Evolutionary conservation across 257 asterid species (phyloP).

Genomic region (Verbascum thapsus): DNA sequence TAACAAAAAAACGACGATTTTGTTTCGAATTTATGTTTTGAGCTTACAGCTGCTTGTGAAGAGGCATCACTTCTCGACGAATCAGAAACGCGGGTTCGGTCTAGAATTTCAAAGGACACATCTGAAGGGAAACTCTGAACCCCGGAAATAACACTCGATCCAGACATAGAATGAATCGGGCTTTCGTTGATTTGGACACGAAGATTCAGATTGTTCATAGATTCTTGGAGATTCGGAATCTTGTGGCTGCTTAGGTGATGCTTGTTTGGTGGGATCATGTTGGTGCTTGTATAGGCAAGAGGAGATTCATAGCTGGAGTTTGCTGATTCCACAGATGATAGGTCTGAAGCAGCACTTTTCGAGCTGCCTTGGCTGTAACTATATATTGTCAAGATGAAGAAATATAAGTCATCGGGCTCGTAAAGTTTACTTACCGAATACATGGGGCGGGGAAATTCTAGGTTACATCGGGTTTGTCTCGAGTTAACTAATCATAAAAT

Average conservation of each 20-base stretch:
- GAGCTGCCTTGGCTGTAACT: conserved; percentile 54
- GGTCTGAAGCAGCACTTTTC: conserved; percentile 45
- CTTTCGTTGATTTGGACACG: conserved; percentile 31
- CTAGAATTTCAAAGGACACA: conserved; percentile 42
- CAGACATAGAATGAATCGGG: conserved; percentile 24
- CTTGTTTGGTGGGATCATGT: conserved; percentile 31
- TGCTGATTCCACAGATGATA: conserved; percentile 31
- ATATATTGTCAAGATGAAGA: conserved; percentile 12
- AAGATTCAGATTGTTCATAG: conserved; percentile 33
- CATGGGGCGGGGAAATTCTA: neutral
- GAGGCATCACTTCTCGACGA: conserved; percentile 38
- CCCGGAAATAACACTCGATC: conserved; percentile 39
- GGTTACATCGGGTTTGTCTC: neutral
- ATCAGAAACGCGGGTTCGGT: conserved; percentile 31
- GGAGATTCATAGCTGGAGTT: conserved; percentile 43
- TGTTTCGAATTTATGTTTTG: neutral
- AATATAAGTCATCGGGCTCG: neutral
- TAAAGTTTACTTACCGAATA: neutral
- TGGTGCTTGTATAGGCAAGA: conserved; percentile 29
- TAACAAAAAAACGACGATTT: no score
- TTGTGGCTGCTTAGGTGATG: conserved; percentile 29
- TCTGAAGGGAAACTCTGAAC: conserved; percentile 40
- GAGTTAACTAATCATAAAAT: no score
- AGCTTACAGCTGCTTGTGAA: conserved; percentile 48
- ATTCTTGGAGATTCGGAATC: conserved; percentile 32